Base-by-base conservation (phyloP, 352 stramenopile genomes). In the Phytophthora nicotianae region DNA sequence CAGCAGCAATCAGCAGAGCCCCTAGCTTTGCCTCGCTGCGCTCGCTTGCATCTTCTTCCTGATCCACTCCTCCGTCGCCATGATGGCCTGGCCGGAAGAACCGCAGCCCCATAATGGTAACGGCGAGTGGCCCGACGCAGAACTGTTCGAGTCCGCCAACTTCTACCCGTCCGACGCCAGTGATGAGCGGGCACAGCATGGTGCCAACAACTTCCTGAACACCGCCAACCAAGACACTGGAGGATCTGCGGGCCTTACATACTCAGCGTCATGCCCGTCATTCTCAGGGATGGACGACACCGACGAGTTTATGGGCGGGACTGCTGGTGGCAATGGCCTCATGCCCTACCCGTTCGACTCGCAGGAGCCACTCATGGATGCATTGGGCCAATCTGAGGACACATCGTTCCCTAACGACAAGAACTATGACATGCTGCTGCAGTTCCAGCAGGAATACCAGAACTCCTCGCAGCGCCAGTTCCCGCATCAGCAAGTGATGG, bases 221-320 rank as follows among this genome's bases (percentile, higher is more conserved):
- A 29, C 37, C 20, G 35, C 37, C 20, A 56, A 38, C 37, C 58
- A 74, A 21, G 38, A 21, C 38, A 17, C 17, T 8, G 19, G 10
- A 3, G 50, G 23, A 10, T 54, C 24, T 21, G 16, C 27, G 21
- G 67, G 62, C 19, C 63, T 92, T 48, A 89, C 83, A 17, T 85
- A 81, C 51, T 92, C 83, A 27, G 80, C 83, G 35, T 92, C 83
- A 24, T 92, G 81, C 51, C 83, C 83, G 54, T 89, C 81, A 23
- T 86, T 92, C 66, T 88, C 83, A 32, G 80, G 73, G 16, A 41
- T 89, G 27, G 87, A 92, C 48, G 70, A 86, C 17, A 51, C 63
- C 23, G 72, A 88, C 54, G 74, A 86, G 13, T 62, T 88, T 40
- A 70, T 90, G 53, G 59, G n/a, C n/a, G n/a, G 75, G 19, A 68